Evolutionary conservation across 129 eudicot species (phyloP), one percentile per base, ranked within the genome.

Genomic region (Chrysanthemum seticuspe): DNA sequence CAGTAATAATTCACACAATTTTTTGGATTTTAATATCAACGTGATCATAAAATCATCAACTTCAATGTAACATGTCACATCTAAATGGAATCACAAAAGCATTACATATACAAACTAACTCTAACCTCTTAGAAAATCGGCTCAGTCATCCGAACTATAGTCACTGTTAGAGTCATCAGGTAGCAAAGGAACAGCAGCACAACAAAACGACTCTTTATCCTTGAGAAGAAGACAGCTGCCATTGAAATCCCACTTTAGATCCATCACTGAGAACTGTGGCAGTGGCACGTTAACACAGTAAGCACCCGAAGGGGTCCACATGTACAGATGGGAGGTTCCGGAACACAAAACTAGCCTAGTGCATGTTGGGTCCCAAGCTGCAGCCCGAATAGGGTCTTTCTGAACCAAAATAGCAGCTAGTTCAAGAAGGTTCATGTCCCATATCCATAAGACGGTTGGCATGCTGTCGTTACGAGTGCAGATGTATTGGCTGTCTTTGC

Each of bases 281-380:
- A 94, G 76, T 3, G 98, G 98, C 7, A 90, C 92, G n/a, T 80
- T 86, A n/a, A 94, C 87, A 76, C 98, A 94, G 65, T 81, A 94
- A 34, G 98, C 97, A 68, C 97, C 96, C 3, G 97, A 84, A 12
- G 98, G 98, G 36, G 97, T 94, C 98, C 98, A 94, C 97, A 94
- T 94, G 87, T 94, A 94, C 55, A 94, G 51, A 69, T 94, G 91
- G 29, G 89, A 62, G 81, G 88, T 88, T 72, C 97, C 98, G 0
- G 96, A 86, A 81, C 98, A 94, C 45, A 94, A 36, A 65, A 91
- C 86, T 2, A 94, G 83, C 34, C 98, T 89, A 10, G 87, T 81
- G 60, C 85, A 80, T 76, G 88, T 86, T n/a, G 98, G 97, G 75
- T 94, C 97, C 98, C 98, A 94, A 0, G 83, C 88, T 74, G 98